Base-by-base conservation (phyloP, 208 protist genomes). In the Tritrichomonas musculus region DNA sequence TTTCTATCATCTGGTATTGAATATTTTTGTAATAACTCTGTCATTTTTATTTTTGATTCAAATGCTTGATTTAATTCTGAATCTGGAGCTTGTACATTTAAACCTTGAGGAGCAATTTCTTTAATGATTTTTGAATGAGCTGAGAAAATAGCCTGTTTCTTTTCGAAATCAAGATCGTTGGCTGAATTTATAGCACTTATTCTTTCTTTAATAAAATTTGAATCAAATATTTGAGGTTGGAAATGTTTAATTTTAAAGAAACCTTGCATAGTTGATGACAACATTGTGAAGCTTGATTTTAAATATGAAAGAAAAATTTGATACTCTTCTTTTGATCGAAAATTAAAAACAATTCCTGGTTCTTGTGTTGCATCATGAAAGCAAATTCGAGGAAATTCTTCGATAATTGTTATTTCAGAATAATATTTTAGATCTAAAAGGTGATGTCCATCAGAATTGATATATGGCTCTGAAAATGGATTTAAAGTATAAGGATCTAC, bases 301-400 rank as follows among this genome's bases (percentile, higher is more conserved):
- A 84, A n/a, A 20, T 53, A 53, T 17, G 2, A 8, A 53, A 84
- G 22, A 25, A 84, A 84, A 2, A 53, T 5, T 8, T 53, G 2
- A 44, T 33, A 53, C 4, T 1, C 14, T 17, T 49, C 73, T 53
- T 49, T 84, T 13, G 20, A 11, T 5, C 14, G 0, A 25, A 84
- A 84, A 84, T 84, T 84, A 1, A 84, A 33, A 13, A 44, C 49
- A 30, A 84, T 25, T 13, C 73, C 73, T 33, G 25, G 25, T 39
- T 84, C 41, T 84, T 84, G 73, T 17, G 73, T 47, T 53, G 73
- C 17, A 84, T 84, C 73, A 84, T 84, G 36, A 53, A 84, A 84
- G 22, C 73, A 84, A 33, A 84, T n/a, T 53, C 73, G 27, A 25
- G 44, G 0, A 9, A 11, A 44, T 27, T 84, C 36, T 3, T 53